Base-by-base conservation (phyloP, 352 stramenopile genomes). In the Phytophthora melonis region DNA sequence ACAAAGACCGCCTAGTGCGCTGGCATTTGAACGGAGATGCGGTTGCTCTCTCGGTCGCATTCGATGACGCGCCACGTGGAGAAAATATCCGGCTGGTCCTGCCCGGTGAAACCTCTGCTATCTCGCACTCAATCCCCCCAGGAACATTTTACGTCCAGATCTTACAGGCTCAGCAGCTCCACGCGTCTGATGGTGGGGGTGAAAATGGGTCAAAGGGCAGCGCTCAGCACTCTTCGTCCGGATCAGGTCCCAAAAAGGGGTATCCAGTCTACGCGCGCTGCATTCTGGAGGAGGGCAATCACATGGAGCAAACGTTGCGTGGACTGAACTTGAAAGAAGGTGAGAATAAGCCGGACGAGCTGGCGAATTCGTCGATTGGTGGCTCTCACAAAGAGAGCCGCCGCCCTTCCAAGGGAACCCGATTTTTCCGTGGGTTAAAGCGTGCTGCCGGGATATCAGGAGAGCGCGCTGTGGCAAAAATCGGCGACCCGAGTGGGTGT, bases 21-120 rank as follows among this genome's bases (percentile, higher is more conserved):
- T 96, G 89, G 89, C 89, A 95, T 72, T 78, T 95, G 54, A 95
- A 94, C 45, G 89, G 89, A 50, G 89, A 95, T 34, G 86, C 89
- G 1, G 89, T 95, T 5, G 89, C 87, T 9, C 78, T 95, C 6
- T 95, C 89, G 0, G 87, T 95, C 58, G 86, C 89, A 14, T 95
- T 95, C 60, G 89, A 95, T 43, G 83, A 88, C 39, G 81, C 78
- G 1, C 59, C 77, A 3, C 79, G 87, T 47, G 89, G 88, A 47
- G 86, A 95, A 65, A 91, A 92, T 53, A 88, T 96, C 61, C 87
- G 89, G 10, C 74, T 96, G 5, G 88, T 96, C 3, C 74, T 96
- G 36, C 89, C 87, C 8, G 89, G 89, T 11, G 89, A 96, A 63
- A 69, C 83, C 0, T 94, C 87, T 18, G 82, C 89, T 7, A 94